Percentiles rank a stretch among this genome's conserved stretches.
Conservation (phyloP, 2,329 filamentous ascomycete species). For the Alternaria arborescens region DNA sequence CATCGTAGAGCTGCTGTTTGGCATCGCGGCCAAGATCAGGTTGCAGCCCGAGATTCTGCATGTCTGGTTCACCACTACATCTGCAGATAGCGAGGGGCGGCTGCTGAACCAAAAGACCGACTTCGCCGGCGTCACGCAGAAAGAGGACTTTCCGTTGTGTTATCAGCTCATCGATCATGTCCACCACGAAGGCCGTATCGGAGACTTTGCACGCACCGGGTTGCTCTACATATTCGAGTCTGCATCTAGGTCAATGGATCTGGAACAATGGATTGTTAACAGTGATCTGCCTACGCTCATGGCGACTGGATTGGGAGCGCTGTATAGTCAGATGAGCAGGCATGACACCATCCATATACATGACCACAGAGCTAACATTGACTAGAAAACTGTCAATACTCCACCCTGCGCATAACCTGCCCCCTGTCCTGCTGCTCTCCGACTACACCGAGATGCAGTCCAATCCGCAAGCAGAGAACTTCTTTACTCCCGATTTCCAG, state of each 20-base stretch:
- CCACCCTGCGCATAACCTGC: conserved; percentile 76
- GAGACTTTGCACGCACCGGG: conserved; percentile 94
- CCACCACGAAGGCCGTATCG: conserved; percentile 91
- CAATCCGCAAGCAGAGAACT: conserved; percentile 72
- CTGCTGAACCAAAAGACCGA: conserved; percentile 65
- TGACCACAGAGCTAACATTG: conserved; percentile 17
- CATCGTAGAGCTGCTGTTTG: conserved; percentile 92
- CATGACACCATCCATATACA: conserved; percentile 34
- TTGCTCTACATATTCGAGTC: conserved; percentile 95
- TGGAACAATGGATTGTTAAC: conserved; percentile 97
- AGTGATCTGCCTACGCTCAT: conserved; percentile 96
- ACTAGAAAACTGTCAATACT: conserved; percentile 80
- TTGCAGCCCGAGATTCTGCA: conserved; percentile 85
- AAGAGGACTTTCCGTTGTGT: conserved; percentile 93
- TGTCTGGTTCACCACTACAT: conserved; percentile 81
- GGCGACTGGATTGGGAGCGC: conserved; percentile 90
- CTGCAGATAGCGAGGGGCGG: conserved; percentile 51
- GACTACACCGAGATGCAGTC: conserved; percentile 81
- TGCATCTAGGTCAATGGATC: conserved; percentile 78
- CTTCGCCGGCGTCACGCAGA: conserved; percentile 84
- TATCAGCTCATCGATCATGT: conserved; percentile 97
- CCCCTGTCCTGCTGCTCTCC: conserved; percentile 85
- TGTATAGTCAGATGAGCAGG: conserved; percentile 73
- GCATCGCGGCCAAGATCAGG: conserved; percentile 94
- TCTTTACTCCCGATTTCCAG: conserved; percentile 78